phyloP scores from a whole-genome alignment of 1,284 basidiomycete species.

The Crucibulum cyathiforme region DNA sequence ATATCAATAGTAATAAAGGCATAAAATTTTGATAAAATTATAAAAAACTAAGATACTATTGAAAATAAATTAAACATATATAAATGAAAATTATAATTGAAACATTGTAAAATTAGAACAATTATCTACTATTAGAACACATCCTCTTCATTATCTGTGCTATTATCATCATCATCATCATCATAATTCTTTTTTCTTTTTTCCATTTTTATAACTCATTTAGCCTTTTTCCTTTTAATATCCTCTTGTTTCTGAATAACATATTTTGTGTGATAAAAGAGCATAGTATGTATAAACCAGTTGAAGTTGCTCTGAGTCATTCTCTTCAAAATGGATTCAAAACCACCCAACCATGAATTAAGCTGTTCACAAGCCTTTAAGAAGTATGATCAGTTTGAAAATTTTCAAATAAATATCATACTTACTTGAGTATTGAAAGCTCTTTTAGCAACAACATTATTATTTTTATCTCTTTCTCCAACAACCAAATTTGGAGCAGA shows the following conservation, averaged over 20 bases:
- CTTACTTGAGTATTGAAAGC: constrained; percentile 7
- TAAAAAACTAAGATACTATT: no score
- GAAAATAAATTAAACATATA: no score
- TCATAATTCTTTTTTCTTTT: not conserved
- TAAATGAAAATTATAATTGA: no score
- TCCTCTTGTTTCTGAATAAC: not conserved
- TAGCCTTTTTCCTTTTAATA: not conserved
- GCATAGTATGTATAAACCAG: not conserved
- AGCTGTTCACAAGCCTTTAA: not conserved
- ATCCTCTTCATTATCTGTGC: not conserved
- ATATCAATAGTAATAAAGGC: no score
- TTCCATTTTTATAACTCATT: not conserved
- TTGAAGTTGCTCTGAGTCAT: not conserved
- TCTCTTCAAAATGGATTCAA: not conserved
- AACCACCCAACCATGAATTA: not conserved
- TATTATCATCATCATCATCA: not conserved
- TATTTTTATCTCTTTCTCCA: not conserved
- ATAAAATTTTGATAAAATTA: no score
- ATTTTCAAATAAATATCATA: not conserved
- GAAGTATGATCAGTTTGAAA: not conserved
- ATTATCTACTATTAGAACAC: not conserved
- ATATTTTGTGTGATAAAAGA: not conserved
- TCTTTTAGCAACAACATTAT: not conserved
- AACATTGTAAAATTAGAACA: not conserved
- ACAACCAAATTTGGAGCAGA: constrained; percentile 12